Base-by-base conservation (phyloP, 768 basidiomycete species). In the Leccinum broughii region DNA sequence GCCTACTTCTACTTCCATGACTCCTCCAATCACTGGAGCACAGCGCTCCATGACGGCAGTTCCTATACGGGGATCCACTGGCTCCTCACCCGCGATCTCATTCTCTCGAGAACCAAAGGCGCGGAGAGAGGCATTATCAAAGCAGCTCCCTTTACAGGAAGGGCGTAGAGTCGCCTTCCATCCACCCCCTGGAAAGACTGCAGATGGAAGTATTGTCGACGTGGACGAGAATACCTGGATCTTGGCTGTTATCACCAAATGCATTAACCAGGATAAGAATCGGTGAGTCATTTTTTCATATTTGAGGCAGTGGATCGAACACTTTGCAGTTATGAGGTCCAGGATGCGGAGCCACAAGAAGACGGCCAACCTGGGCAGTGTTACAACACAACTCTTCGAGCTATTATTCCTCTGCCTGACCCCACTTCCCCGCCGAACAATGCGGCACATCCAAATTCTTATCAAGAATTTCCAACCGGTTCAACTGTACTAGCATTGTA, bases 401-500 rank as follows among this genome's bases (percentile, higher is more conserved):
- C 85, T 32, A 86, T 93, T 48, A 89, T 94, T 57, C 92, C 92
- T 1, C 77, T 94, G 26, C 92, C 92, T 7, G 91, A 93, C 67
- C 87, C 85, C 4, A 81, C 75, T 50, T 86, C 88, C 1, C 75
- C 77, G 10, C 70, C 78, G 30, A 83, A 81, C 51, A 86, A 75
- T 68, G 80, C 89, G 0, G 79, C 87, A 17, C 89, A 92, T 74
- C 77, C 85, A 44, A 84, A 79, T 65, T 80, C 84, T 4, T 91
- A 92, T 69, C 89, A 85, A 50, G 86, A 87, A 63, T 94, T 92
- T 70, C 76, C 82, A 24, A 75, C 82, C 0, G 86, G 90, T 4
- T 85, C 88, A 22, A 89, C 81, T 0, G 92, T 94, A 10, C 84
- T 94, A 83, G 92, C 90, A 2, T 77, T 93, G n/a, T 94, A 93